Conservation (phyloP, 2,329 filamentous ascomycete species). For the Emmonsiellopsis sp. region DNA sequence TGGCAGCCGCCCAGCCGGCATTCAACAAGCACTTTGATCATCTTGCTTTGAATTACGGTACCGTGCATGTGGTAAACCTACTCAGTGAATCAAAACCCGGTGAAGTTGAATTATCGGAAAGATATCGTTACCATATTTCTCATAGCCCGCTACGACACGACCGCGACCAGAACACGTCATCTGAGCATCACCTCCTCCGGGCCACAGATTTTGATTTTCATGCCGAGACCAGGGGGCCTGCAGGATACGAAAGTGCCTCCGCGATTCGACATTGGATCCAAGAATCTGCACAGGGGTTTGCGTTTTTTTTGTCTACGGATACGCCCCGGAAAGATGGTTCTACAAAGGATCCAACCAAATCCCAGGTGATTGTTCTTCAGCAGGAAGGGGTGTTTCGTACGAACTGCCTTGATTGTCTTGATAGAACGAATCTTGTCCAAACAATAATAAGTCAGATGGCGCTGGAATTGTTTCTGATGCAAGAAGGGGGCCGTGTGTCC, state of each 20-base stretch:
- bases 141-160: conserved; percentile 60
- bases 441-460: conserved; percentile 93
- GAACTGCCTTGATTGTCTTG: conserved; percentile 92
- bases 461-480: conserved; percentile 69
- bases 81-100: conserved; percentile 82
- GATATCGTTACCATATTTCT: conserved; percentile 68
- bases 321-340: conserved; percentile 39
- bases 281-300: conserved; percentile 73
- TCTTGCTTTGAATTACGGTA: conserved; percentile 78
- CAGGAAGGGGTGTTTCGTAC: conserved; percentile 95
- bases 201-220: conserved; percentile 94
- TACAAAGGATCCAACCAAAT: conserved; percentile 22
- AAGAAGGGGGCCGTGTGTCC: conserved; percentile 58
- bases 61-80: conserved; percentile 85
- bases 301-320: conserved; percentile 80
- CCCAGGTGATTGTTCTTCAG: conserved; percentile 62
- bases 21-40: conserved; percentile 92
- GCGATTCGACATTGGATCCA: conserved; percentile 72
- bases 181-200: conserved; percentile 64
- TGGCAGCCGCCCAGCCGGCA: conserved; percentile 83
- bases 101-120: conserved; percentile 71
- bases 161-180: conserved; percentile 41
- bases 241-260: conserved; percentile 83
- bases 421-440: conserved; percentile 92
- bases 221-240: conserved; percentile 77